A percentile compares a stretch with the other conserved stretches of the same genome.
These are phyloP conservation scores for Pleurotus platypus DNA, from an alignment of 768 basidiomycete genomes.

Conservation along the genomic window DNA sequence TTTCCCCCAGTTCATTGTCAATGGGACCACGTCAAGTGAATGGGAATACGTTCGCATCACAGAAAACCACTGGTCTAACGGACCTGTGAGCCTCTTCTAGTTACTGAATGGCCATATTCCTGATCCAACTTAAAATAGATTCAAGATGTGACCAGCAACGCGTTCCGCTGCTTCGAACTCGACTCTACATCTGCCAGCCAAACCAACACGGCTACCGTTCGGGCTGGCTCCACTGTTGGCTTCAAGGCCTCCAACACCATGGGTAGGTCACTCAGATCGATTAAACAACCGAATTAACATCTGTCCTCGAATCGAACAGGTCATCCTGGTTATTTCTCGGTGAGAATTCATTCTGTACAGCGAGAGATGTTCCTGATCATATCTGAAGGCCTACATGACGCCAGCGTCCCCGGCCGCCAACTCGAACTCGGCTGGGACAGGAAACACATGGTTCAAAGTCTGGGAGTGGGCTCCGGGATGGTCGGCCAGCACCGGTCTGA, in stretches of 20 bases:
- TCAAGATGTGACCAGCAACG: constrained; percentile 29
- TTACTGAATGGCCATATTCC: not conserved
- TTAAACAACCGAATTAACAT: not conserved
- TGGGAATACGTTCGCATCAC: constrained; percentile 34
- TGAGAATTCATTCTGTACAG: not conserved
- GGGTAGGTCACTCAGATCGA: constrained; percentile 11
- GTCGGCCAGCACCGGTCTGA: constrained; percentile 24
- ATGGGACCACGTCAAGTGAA: constrained; percentile 21
- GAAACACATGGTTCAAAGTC: constrained; percentile 43
- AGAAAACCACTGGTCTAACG: constrained; percentile 28
- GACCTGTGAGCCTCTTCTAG: constrained; percentile 18
- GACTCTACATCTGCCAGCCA: constrained; percentile 23
- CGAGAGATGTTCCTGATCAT: constrained; percentile 12
- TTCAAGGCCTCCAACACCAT: constrained; percentile 28
- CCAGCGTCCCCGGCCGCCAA: constrained; percentile 28
- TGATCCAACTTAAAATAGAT: constrained; percentile 17
- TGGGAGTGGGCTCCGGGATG: constrained; percentile 34
- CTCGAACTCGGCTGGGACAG: constrained; percentile 34
- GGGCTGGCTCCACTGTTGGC: constrained; percentile 27
- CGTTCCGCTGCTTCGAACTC: constrained; percentile 31
- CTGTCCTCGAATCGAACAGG: not conserved
- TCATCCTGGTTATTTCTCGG: constrained; percentile 26
- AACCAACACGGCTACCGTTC: constrained; percentile 25
- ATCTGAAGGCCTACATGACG: constrained; percentile 30
- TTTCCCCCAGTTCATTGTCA: constrained; percentile 25